Conservation (phyloP, 495 filamentous ascomycete species). For the Daldinia loculata region DNA sequence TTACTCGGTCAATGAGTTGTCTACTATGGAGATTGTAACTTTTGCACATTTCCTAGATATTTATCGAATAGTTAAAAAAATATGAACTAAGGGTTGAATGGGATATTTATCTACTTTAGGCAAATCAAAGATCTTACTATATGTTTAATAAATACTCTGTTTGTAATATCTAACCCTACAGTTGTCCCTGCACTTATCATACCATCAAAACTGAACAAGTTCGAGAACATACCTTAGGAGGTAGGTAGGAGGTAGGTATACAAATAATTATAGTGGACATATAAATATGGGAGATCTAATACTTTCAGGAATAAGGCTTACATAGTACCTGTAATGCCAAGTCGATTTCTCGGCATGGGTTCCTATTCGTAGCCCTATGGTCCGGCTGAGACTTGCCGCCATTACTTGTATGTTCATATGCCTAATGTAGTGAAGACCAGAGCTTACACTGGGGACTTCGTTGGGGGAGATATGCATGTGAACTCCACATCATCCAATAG, state of each 20-base stretch:
- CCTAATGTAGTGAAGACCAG: background rate
- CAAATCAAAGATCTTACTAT: no score
- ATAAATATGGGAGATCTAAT: background rate
- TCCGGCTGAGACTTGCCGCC: constrained; percentile 17
- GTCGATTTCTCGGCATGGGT: constrained; percentile 11
- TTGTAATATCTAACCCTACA: no score
- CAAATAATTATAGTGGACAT: background rate
- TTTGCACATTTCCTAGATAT: background rate
- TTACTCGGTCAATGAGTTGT: no score
- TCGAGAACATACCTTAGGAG: no score
- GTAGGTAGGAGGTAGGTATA: no score
- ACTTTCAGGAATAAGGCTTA: background rate
- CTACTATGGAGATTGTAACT: background rate
- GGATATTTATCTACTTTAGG: no score
- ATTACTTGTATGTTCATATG: constrained; percentile 5
- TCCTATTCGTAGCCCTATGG: constrained; percentile 41
- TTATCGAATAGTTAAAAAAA: background rate
- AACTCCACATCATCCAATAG: constrained; percentile 22
- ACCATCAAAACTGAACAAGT: background rate
- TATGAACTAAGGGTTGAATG: background rate
- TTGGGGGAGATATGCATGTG: constrained; percentile 21
- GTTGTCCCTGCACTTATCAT: background rate
- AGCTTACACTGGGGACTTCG: constrained; percentile 16
- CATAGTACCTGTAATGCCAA: background rate
- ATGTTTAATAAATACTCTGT: no score